Evolutionary conservation across 148 eudicot genomes (phyloP), one percentile per base, ranked within the genome.

Genomic region (Chenopodium album): DNA sequence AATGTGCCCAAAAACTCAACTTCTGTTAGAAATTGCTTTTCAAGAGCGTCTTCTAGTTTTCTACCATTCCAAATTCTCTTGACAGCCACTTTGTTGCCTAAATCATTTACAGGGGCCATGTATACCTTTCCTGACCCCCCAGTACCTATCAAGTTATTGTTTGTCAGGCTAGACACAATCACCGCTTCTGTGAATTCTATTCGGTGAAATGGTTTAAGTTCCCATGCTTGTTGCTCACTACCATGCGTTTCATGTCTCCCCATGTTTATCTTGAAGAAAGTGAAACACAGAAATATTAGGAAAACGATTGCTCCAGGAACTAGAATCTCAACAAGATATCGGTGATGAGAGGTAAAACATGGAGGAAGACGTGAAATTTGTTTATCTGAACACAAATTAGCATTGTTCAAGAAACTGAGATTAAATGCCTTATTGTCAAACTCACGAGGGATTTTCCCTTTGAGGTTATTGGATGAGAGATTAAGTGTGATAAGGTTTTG

Each of bases 121-220:
- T 90, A 92, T 12, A 92, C 92, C 75, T 88, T 87, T 68, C 93
- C 92, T 20, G 89, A 92, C 48, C 93, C 95, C 12, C 96, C 96
- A 50, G 87, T 83, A 63, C 93, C 96, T 13, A 92, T 88, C 75
- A 92, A 20, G 76, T 90, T 89, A 37, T 70, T 76, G 2, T 93
- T 94, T 0, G 80, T 83, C 84, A 93, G 83, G 75, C 86, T 81
- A 0, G 87, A 71, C 66, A 91, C 46, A 67, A 93, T 83, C 48
- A 79, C 82, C 5, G 77, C 87, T 78, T 86, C 88, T 14, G 89
- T 90, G 83, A 93, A 91, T 46, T 87, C 85, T 28, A 89, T 66
- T 77, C 70, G 87, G 22, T 89, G 92, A 74, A 93, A 93, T 19
- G 94, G 86, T 29, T 89, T 89, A 44, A 90, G 22, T 64, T 93